Base-by-base conservation (phyloP, 2,329 filamentous ascomycete genomes). In the Penicillium paneum region DNA sequence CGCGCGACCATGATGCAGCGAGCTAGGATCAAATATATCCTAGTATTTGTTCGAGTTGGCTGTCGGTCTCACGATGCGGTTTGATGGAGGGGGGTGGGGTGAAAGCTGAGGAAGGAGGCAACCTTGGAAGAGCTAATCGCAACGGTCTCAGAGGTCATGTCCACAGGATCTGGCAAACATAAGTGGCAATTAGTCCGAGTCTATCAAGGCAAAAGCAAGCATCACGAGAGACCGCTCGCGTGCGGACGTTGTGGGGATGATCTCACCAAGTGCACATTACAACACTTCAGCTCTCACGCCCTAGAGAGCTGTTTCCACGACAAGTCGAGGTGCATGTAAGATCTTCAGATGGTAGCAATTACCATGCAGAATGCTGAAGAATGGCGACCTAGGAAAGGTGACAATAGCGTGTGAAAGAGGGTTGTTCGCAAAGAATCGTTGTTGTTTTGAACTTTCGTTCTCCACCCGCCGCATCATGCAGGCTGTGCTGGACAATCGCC, bases 361-460 rank as follows among this genome's bases (percentile, higher is more conserved):
- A 44, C 10, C 31, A 34, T 34, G 43, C 5, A 28, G 4, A 2
- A 26, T 19, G 15, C 24, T 13, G 24, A 39, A 41, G 29, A 21
- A 31, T 26, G 42, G 24, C n/a, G 38, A 42, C 36, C 38, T 24
- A 39, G 13, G n/a, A 26, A 13, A 48, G 43, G 34, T 26, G 31
- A 45, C 24, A 29, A 38, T 38, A 48, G n/a, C 39, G 50, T 26
- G 51, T 38, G 54, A 43, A 49, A 49, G 42, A 53, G 51, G 28
- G 59, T 32, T 44, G 49, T 34, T 28, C 46, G 53, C 49, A 45
- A 49, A 46, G 26, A 56, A 50, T 47, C 17, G 50, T 61, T 59
- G 58, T 61, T 70, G 68, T 70, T 71, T 70, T 69, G 67, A 69
- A 68, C 62, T 70, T 70, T 70, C 62, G 62, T 68, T 66, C 68